Base-by-base conservation (phyloP, 164 flowering plant genomes). In the Magnolia changhungtana region DNA sequence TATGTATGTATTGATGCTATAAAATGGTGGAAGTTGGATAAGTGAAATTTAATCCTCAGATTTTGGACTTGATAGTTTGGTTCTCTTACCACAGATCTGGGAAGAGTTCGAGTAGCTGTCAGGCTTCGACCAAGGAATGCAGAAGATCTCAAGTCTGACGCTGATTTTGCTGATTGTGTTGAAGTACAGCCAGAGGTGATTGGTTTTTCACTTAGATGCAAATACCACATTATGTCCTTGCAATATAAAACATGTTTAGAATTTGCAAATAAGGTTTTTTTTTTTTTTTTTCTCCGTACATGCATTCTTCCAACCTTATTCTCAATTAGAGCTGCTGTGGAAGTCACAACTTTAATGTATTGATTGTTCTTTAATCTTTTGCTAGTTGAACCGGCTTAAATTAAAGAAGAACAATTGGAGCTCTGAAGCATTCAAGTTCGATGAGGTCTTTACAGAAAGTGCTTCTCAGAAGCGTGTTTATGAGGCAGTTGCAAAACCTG, bases 381-480 rank as follows among this genome's bases (percentile, higher is more conserved):
- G 69, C 84, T 82, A 95, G 98, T 83, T 93, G 76, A 95, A 91
- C 82, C 88, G 90, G 84, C 78, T 95, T 72, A 92, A 84, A 73
- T 73, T 95, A 84, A 85, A 87, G 75, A 93, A 92, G 81, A 93
- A 93, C 84, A 95, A 91, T 73, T 95, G 98, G 98, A 92, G 85
- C 78, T 86, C 94, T 50, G 98, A 95, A 69, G 86, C 91, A 21
- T 95, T 86, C 74, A 86, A 81, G 80, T 95, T 95, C 85, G 98
- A 95, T 83, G 97, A 95, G 81, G 88, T 93, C 4, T 88, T 95
- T 71, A 80, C 93, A n/a, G 97, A 90, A 83, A 84, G 86, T 74
- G 92, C 97, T 71, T 93, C 98, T 65, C 98, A 95, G 77, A 92
- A 77, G 82, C 97, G 98, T 77, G 92, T 93, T 70, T 95, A 95